A percentile compares a stretch with the other conserved stretches of the same genome.
These are phyloP conservation scores for Oryza longistaminata DNA, from an alignment of 176 grass and related monocot species.

Conservation along the genomic window DNA sequence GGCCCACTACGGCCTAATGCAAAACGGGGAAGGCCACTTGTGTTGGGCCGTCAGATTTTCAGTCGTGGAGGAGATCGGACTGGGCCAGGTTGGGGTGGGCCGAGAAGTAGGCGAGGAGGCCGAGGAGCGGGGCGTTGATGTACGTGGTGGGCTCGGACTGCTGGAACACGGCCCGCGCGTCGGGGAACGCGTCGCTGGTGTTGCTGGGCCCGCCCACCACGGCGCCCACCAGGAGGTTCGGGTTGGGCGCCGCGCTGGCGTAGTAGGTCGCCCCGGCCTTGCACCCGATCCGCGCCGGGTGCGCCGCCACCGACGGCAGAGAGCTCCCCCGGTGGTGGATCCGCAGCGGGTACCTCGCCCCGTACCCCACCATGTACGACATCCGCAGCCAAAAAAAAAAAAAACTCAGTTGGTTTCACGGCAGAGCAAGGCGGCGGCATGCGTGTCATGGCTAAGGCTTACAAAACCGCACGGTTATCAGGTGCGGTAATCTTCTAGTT, in stretches of 20 bases:
- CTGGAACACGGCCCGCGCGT: slow-evolving; percentile 68
- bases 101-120: slow-evolving; percentile 79
- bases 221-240: slow-evolving; percentile 74
- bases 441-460: too few relatives aligned
- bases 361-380: slow-evolving; percentile 98
- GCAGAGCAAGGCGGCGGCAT: too few relatives aligned
- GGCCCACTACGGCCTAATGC: neutral
- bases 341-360: slow-evolving; percentile 57
- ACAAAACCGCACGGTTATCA: too few relatives aligned
- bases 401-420: neutral
- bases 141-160: slow-evolving; percentile 92
- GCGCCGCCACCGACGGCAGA: slow-evolving; percentile 58
- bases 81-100: slow-evolving; percentile 55
- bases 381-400: slow-evolving; percentile 37
- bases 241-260: slow-evolving; percentile 58
- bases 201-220: slow-evolving; percentile 82
- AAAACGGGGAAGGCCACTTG: neutral
- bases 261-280: slow-evolving; percentile 70
- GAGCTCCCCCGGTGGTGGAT: slow-evolving; percentile 94
- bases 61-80: neutral
- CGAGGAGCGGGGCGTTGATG: slow-evolving; percentile 82
- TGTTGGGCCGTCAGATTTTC: neutral
- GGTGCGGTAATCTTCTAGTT: too few relatives aligned
- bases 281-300: slow-evolving; percentile 68
- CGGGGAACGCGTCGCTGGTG: slow-evolving; percentile 67